Evolutionary conservation across 768 basidiomycete genomes (phyloP).

Genomic region (Xerocomellus intermedius): DNA sequence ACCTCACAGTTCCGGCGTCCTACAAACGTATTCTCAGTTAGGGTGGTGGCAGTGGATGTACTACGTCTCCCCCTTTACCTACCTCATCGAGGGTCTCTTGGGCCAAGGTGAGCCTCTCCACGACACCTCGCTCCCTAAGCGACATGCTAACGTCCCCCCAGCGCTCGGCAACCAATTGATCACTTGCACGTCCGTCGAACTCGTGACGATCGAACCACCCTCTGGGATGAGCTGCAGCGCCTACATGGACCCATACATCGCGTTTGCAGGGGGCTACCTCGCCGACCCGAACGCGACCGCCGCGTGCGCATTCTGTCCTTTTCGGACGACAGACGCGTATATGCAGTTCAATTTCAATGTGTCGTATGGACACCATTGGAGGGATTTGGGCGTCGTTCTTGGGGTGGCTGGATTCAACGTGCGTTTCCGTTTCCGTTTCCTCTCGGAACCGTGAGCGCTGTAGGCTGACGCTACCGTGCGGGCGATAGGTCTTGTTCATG

Average conservation of each 20-base stretch:
- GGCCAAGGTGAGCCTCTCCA: slow-evolving; percentile 24
- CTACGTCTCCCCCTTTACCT: slow-evolving; percentile 48
- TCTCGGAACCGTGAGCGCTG: too few relatives aligned
- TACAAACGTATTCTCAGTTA: slow-evolving; percentile 43
- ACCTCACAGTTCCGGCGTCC: slow-evolving; percentile 41
- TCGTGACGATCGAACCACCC: slow-evolving; percentile 52
- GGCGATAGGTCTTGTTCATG: slow-evolving; percentile 27
- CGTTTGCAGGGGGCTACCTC: slow-evolving; percentile 53
- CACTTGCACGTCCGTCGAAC: slow-evolving; percentile 52
- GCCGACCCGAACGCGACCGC: slow-evolving; percentile 50
- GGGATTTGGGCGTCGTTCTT: slow-evolving; percentile 9
- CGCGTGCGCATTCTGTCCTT: slow-evolving; percentile 58
- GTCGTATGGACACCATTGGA: slow-evolving; percentile 8
- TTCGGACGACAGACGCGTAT: slow-evolving; percentile 44
- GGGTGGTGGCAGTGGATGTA: slow-evolving; percentile 39
- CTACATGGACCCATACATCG: slow-evolving; percentile 53
- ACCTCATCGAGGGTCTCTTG: slow-evolving; percentile 45
- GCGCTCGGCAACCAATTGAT: slow-evolving; percentile 44
- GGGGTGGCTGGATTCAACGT: slow-evolving; percentile 44
- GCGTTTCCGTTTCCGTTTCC: neutral
- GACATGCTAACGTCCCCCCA: slow-evolving; percentile 7
- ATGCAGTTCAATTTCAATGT: neutral
- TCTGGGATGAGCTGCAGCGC: slow-evolving; percentile 49
- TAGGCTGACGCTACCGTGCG: neutral
- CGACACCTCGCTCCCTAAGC: too few relatives aligned